phyloP scores from a whole-genome alignment of 78 protist genomes.

The Pigoraptor vietnamica region DNA sequence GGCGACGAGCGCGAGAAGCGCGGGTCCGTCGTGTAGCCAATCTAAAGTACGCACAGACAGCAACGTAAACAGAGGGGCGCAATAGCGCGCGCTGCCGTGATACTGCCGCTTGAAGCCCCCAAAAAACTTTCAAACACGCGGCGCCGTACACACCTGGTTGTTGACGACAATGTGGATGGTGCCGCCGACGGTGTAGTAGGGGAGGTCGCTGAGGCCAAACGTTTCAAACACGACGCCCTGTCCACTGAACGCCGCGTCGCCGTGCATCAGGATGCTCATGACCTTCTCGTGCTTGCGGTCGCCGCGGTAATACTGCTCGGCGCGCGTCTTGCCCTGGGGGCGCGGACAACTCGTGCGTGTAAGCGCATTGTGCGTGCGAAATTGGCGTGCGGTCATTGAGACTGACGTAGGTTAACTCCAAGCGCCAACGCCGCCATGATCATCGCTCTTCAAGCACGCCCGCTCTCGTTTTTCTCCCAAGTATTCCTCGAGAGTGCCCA shows the following conservation, averaged over 20 bases:
- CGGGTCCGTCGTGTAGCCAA: slow-evolving; percentile 97
- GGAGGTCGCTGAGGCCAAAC: slow-evolving; percentile 57
- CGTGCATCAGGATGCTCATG: slow-evolving; percentile 74
- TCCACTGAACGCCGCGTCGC: slow-evolving; percentile 96
- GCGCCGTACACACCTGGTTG: slow-evolving; percentile 68
- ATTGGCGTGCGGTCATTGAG: too few species aligned
- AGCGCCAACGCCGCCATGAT: too few species aligned
- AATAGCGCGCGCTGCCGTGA: too few species aligned
- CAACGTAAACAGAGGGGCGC: background rate
- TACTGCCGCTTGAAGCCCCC: too few species aligned
- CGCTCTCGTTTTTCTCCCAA: too few species aligned
- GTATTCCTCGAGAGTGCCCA: too few species aligned
- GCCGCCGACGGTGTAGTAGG: slow-evolving; percentile 88
- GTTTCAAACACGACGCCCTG: slow-evolving; percentile 90
- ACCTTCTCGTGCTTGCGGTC: slow-evolving; percentile 14
- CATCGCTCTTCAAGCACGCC: too few species aligned
- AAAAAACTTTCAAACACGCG: background rate
- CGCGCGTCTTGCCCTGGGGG: slow-evolving; percentile 88
- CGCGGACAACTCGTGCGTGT: too few species aligned
- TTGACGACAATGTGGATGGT: slow-evolving; percentile 90
- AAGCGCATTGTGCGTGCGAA: too few species aligned
- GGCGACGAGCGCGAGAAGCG: slow-evolving; percentile 62
- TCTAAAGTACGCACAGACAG: background rate
- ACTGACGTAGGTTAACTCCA: too few species aligned
- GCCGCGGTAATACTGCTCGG: slow-evolving; percentile 65